Evolutionary conservation across 306 rosid genomes (phyloP).

Genomic region (Mimosa bimucronata): DNA sequence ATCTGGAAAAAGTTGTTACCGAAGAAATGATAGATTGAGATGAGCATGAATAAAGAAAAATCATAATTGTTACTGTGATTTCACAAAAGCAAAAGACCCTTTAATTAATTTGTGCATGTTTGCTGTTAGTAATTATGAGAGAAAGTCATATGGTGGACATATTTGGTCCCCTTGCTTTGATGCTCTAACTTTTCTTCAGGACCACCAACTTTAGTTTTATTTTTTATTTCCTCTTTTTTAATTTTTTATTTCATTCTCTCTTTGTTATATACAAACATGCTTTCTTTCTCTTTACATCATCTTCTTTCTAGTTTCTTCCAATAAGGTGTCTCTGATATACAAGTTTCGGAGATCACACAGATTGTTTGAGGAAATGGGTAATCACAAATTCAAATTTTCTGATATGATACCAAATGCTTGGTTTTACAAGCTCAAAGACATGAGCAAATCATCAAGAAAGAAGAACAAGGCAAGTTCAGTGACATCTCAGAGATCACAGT

Average conservation of each 20-base stretch:
- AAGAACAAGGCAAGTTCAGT: conserved; percentile 56
- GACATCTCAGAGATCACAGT: conserved; percentile 52
- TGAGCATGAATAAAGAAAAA: conserved; percentile 36
- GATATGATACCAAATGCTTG: conserved; percentile 98
- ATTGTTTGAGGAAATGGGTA: conserved; percentile 63
- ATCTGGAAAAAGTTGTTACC: conserved; percentile 20
- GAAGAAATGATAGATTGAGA: conserved; percentile 32
- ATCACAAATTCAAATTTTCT: conserved; percentile 77
- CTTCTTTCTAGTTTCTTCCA: conserved; percentile 28
- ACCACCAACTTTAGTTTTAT: conserved; percentile 40
- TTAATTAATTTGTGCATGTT: conserved; percentile 43
- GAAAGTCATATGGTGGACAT: conserved; percentile 50
- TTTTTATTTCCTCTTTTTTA: neutral
- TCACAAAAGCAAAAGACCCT: conserved; percentile 37
- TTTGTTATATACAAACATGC: conserved; percentile 30
- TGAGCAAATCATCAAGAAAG: conserved; percentile 67
- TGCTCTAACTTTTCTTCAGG: conserved; percentile 43
- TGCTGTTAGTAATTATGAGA: conserved; percentile 55
- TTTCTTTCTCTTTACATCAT: conserved; percentile 17
- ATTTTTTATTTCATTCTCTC: neutral
- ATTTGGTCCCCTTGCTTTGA: conserved; percentile 54
- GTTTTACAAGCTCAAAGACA: conserved; percentile 94
- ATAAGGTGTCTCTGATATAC: neutral
- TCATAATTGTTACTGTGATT: conserved; percentile 41
- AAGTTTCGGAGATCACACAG: conserved; percentile 27